Percentiles rank a stretch among this genome's conserved stretches.
Conservation (phyloP, 768 basidiomycete genomes). For the Mycena indigotica region DNA sequence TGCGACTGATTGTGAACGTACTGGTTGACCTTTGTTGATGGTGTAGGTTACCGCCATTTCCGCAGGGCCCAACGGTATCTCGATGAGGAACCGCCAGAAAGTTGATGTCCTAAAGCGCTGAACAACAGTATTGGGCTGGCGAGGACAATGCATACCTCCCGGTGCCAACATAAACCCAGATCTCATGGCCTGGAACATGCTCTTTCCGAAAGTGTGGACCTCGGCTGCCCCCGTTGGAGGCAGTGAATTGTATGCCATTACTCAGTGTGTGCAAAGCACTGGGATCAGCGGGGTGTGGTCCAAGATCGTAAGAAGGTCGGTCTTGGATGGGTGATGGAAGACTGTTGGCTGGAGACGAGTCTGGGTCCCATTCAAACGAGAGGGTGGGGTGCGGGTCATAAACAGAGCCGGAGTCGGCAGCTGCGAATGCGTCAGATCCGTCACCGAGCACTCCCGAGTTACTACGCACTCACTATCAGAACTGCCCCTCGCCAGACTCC, state of each 20-base stretch:
- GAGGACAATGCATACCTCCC: conserved; percentile 46
- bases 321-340: conserved; percentile 8
- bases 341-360: conserved; percentile 26
- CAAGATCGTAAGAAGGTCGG: conserved; percentile 53
- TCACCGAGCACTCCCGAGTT: too few relatives aligned
- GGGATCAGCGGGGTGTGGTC: conserved; percentile 77
- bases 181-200: conserved; percentile 61
- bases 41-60: conserved; percentile 83
- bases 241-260: conserved; percentile 14
- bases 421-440: conserved; percentile 41
- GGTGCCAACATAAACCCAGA: conserved; percentile 66
- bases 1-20: too few relatives aligned
- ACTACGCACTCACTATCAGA: conserved; percentile 79
- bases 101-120: conserved; percentile 70
- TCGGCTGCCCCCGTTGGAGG: conserved; percentile 21
- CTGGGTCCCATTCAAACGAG: conserved; percentile 75
- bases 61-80: conserved; percentile 67
- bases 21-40: conserved; percentile 71
- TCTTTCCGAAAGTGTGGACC: conserved; percentile 43
- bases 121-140: not conserved
- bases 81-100: conserved; percentile 92
- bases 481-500: conserved; percentile 88
- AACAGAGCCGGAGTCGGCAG: conserved; percentile 75
- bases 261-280: conserved; percentile 47
- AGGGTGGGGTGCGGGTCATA: conserved; percentile 76